Evolutionary conservation across 2,329 filamentous ascomycete species (phyloP), one percentile per base, ranked within the genome.

Genomic region (Didymella segeticola): DNA sequence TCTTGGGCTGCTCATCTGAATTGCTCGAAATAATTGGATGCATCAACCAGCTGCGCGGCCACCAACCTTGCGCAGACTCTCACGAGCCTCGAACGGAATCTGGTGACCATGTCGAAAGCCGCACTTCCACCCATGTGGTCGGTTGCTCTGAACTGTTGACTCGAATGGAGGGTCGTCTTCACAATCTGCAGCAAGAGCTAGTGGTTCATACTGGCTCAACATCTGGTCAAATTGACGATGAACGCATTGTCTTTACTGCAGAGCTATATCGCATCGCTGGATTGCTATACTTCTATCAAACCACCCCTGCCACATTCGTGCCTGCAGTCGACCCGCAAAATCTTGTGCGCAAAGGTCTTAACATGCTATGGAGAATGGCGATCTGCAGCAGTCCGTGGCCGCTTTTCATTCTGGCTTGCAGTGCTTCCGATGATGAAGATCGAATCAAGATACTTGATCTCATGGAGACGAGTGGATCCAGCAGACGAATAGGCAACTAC

Each of bases 251-350:
- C 39, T 71, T 74, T 31, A 82, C 80, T 3, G 80, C 80, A 9
- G 79, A 82, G 63, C 73, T 82, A n/a, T 83, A 82, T 55, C 77
- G 80, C 5, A 72, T 82, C 17, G 80, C 79, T 1, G 73, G 79
- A 1, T 71, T 78, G 27, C 71, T 82, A 1, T 82, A 82, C 53
- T 74, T 79, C 6, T 72, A 77, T 36, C 72, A 77, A 27, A 47
- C 70, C 17, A 67, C 63, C 26, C 60, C 68, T 4, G 23, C 62
- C 2, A 69, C 70, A 39, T 53, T 78, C 5, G 52, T 73, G n/a
- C 66, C 57, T 38, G 31, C 37, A 15, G 37, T 19, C 5, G 27
- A 33, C 17, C 12, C 47, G n/a, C 39, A 54, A 23, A 20, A 33
- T 3, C 30, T 58, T 10, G 55, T 62, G 1, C 43, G 25, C 15